Evolutionary conservation across 164 flowering plant genomes (phyloP), one percentile per base, ranked within the genome.

Genomic region (Stephania japonica): DNA sequence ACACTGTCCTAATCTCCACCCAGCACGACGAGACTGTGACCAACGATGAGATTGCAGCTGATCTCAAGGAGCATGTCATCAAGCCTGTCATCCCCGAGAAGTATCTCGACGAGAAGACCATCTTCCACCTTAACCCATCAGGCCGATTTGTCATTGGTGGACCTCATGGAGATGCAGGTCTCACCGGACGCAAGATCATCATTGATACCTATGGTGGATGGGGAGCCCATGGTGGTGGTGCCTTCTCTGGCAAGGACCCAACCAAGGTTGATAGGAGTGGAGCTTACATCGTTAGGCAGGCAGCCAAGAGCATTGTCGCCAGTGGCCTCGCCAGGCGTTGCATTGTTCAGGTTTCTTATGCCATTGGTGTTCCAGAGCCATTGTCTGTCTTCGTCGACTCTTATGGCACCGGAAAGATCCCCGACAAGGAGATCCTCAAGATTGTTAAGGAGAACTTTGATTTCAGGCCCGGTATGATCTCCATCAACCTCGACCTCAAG

Each of bases 201-300:
- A 85, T 89, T 14, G 93, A 89, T 76, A 89, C 93, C 64, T 89
- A 89, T 70, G 93, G 93, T 68, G 93, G 93, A 5, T 89, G 93
- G 93, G 93, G 93, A 74, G 93, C 93, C 69, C 93, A 89, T 43
- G 93, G 93, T 27, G 93, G 93, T 65, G 93, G 93, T 80, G 93
- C 93, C 42, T 89, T 89, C 87, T 89, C 93, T 0, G 93, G 93
- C 7, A 89, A 89, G 79, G 93, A 89, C 79, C 93, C 93, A 2
- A 86, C 90, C 72, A 89, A 89, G 89, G 93, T 89, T 74, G 93
- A 89, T 80, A 83, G 93, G 62, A 89, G 93, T 72, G 93, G 93
- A 59, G 93, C 93, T 44, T 89, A 89, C 82, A 82, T 89, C 76
- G 93, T 89, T 59, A 84, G 93, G 80, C 93, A 89, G 78, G 93